Percentiles rank a stretch among this genome's conserved stretches.
Conservation (phyloP, 2,329 filamentous ascomycete species). For the Beauveria sp. region DNA sequence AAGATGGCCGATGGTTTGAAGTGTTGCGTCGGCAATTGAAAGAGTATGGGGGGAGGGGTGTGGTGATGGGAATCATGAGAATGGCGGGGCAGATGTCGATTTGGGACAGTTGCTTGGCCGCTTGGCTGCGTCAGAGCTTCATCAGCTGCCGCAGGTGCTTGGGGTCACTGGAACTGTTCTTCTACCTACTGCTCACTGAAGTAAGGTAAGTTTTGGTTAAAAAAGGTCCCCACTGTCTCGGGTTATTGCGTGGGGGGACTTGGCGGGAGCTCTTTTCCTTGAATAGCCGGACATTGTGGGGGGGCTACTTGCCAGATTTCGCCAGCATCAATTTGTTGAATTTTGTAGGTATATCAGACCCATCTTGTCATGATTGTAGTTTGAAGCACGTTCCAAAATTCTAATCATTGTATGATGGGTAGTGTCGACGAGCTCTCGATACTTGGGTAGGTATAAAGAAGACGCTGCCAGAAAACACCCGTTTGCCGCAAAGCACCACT, state of each 20-base stretch:
- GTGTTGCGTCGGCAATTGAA: constrained; percentile 7
- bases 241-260: background rate
- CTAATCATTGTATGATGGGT: no score
- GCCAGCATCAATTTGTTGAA: no score
- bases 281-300: background rate
- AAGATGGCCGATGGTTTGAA: background rate
- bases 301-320: no score
- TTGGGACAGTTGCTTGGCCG: background rate
- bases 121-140: background rate
- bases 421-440: no score
- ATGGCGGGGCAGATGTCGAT: constrained; percentile 3
- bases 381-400: no score
- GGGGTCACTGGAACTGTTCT: background rate
- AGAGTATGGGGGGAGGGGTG: background rate
- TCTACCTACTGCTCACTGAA: background rate
- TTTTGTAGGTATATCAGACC: no score
- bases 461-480: no score
- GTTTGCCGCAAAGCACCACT: no score
- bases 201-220: no score
- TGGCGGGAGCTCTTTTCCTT: background rate
- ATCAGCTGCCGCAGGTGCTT: background rate
- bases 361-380: no score
- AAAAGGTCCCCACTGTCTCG: background rate
- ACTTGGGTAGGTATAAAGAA: no score
- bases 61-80: background rate